These are phyloP conservation scores for Chimonanthus salicifolius DNA, from an alignment of 164 flowering plant genomes.

Conservation along the genomic window DNA sequence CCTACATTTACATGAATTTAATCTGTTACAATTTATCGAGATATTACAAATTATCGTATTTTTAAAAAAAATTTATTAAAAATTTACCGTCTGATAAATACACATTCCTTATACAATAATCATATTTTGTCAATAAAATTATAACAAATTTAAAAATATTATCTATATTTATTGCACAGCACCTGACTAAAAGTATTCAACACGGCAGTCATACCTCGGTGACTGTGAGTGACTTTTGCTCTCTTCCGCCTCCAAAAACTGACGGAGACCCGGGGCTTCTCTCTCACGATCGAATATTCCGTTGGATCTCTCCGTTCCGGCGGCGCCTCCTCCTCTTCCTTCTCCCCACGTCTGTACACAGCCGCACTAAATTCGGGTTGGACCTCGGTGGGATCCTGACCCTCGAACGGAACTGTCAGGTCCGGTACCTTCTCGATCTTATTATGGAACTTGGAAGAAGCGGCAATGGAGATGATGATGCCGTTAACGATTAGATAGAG, in stretches of 20 bases:
- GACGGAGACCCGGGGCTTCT: conserved; percentile 54
- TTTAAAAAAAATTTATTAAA: too few relatives aligned
- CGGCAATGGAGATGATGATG: conserved; percentile 77
- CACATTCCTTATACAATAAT: too few relatives aligned
- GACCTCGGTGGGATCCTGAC: neutral
- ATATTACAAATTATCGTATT: too few relatives aligned
- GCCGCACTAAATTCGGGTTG: neutral
- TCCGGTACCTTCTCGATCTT: neutral
- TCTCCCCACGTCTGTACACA: neutral
- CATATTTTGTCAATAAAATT: too few relatives aligned
- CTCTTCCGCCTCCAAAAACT: conserved; percentile 57
- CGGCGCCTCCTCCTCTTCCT: conserved; percentile 4
- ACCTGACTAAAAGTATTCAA: too few relatives aligned
- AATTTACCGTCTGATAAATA: too few relatives aligned
- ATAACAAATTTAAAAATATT: too few relatives aligned
- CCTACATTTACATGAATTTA: too few relatives aligned
- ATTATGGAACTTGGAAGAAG: conserved; percentile 54
- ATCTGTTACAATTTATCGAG: too few relatives aligned
- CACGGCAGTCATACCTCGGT: conserved; percentile 50
- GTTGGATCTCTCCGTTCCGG: conserved; percentile 24
- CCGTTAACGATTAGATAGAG: conserved; percentile 69
- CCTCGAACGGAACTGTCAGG: neutral
- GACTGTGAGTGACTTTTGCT: conserved; percentile 55
- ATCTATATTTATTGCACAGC: too few relatives aligned
- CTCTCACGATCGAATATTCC: conserved; percentile 22